These are phyloP conservation scores for Cordyceps pruinosa DNA, from an alignment of 2,329 filamentous ascomycete species.

Conservation along the genomic window DNA sequence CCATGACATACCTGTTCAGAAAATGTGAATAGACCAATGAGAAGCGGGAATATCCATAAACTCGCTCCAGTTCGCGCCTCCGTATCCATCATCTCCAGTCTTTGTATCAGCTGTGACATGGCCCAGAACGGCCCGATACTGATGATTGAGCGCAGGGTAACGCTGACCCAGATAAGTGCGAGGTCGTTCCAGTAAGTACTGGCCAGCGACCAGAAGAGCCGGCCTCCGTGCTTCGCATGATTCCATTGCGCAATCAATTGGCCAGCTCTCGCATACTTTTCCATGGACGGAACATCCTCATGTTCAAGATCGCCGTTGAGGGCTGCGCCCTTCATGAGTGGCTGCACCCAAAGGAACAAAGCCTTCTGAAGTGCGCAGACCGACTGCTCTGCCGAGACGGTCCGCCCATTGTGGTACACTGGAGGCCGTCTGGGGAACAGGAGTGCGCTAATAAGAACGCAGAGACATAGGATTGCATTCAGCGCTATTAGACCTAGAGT, in stretches of 20 bases:
- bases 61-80: background rate
- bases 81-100: background rate
- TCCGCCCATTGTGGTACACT: background rate
- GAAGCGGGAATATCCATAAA: conserved; percentile 37
- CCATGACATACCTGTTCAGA: conserved; percentile 54
- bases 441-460: conserved; percentile 38
- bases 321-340: background rate
- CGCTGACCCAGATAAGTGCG: background rate
- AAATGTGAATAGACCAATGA: conserved; percentile 50
- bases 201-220: background rate
- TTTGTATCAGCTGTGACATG: conserved; percentile 5
- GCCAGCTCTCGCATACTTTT: background rate
- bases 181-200: background rate
- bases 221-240: background rate
- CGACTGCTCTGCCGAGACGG: background rate
- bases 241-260: background rate
- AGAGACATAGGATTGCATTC: conserved; percentile 36
- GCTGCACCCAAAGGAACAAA: conserved; percentile 1
- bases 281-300: background rate
- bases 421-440: conserved; percentile 34
- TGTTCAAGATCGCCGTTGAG: background rate
- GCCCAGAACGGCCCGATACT: conserved; percentile 7
- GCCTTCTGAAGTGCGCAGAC: background rate
- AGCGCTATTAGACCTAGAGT: conserved; percentile 22
- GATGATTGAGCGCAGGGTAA: background rate